Conservation (phyloP, 1,139 yeast genomes). For the Pichia cactophila region DNA sequence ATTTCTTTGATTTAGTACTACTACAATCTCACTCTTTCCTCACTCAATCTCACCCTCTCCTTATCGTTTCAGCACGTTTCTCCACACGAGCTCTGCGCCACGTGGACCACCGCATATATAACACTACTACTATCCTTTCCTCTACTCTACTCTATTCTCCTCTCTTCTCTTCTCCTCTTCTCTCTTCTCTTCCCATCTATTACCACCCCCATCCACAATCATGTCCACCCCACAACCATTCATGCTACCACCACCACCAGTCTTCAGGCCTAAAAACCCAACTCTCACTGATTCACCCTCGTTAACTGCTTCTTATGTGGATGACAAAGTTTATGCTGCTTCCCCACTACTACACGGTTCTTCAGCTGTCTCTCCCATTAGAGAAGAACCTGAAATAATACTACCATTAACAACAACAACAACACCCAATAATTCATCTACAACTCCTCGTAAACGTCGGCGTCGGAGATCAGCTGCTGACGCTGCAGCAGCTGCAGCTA, state of each 20-base stretch:
- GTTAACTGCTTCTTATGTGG: background rate
- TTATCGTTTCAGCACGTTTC: too few species aligned
- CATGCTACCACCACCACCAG: slow-evolving; percentile 49
- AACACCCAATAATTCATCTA: background rate
- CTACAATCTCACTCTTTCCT: too few species aligned
- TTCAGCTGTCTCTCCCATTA: background rate
- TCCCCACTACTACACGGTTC: background rate
- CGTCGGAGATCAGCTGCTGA: background rate
- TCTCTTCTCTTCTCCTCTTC: too few species aligned
- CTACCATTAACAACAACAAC: background rate
- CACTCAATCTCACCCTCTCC: too few species aligned
- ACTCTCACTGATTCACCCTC: background rate
- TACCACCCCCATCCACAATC: background rate
- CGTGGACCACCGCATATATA: too few species aligned
- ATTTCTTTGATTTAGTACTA: too few species aligned
- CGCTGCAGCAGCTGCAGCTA: background rate
- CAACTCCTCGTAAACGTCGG: slow-evolving; percentile 17
- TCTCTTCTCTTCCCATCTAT: too few species aligned
- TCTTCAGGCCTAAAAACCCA: slow-evolving; percentile 43
- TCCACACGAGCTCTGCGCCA: too few species aligned
- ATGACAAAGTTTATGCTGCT: background rate
- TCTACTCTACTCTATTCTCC: too few species aligned
- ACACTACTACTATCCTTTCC: too few species aligned
- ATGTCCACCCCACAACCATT: background rate
- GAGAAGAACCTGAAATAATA: background rate